Evolutionary conservation across 2,329 filamentous ascomycete genomes (phyloP), one percentile per base, ranked within the genome.

Genomic region (Dryadomyces quercus-mongolicae): DNA sequence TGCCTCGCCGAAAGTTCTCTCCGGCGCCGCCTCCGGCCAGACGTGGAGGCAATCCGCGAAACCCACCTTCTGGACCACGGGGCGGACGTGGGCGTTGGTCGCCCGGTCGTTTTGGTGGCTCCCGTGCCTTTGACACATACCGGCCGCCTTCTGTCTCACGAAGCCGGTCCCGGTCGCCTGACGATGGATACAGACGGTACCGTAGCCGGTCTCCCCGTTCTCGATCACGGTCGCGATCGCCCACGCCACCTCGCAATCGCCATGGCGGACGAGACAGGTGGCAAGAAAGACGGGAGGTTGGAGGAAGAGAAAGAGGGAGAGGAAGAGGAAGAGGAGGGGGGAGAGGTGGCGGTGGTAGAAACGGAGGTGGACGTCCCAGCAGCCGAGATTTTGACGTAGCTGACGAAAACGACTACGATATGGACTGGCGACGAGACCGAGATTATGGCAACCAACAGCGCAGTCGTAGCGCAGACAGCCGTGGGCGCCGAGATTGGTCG

Each of bases 1-100:
- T 95, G 40, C 89, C 89, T 0, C 81, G 86, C 51, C 83, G 86
- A 63, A 88, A 89, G 62, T 88, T 95, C 63, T 91, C 88, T 1
- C 82, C 82, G 18, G 82, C 86, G 48, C 91, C 91, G 16, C 88
- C 88, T 1, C 79, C 79, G 5, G 81, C 85, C 52, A 79, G 84
- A 51, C 78, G 79, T 55, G 78, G 79, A 59, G 77, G 82, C 61
- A 74, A 81, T 64, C 73, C 82, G 56, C 68, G 79, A 64, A 71
- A 71, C 38, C 71, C 73, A 47, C 72, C 67, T 4, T 67, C 68
- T 4, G 63, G 62, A 40, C 58, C 59, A 3, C 48, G 63, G 50
- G 51, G 61, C 48, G 57, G 59, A 21, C 60, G 61, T 12, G 40
- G 49, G 13, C 45, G 56, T 1, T 36, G 40, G 3, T 50, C 45